Conservation (phyloP, 768 basidiomycete genomes). For the Amyloporia xantha region DNA sequence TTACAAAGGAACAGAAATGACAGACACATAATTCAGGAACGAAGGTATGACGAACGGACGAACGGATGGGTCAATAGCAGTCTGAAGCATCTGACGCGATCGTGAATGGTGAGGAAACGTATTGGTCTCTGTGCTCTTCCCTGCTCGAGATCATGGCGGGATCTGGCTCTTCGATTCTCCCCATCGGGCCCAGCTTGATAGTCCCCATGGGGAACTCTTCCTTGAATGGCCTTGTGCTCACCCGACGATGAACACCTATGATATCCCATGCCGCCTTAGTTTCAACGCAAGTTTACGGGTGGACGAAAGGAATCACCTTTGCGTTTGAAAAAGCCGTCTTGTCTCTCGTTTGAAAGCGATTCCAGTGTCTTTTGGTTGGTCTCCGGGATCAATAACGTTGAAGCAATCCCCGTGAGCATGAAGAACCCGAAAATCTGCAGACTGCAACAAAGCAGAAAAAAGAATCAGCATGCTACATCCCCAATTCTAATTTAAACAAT, state of each 20-base stretch:
- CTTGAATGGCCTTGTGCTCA: neutral
- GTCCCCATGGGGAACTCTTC: neutral
- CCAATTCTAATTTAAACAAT: too few species aligned
- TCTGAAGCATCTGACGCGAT: too few species aligned
- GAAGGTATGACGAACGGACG: too few species aligned
- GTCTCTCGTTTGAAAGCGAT: constrained; percentile 25
- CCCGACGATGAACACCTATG: neutral
- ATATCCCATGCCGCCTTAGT: too few species aligned
- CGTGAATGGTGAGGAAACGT: neutral
- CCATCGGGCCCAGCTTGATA: neutral
- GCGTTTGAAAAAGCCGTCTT: neutral
- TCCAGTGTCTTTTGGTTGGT: constrained; percentile 32
- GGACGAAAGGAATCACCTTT: neutral
- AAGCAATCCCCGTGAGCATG: constrained; percentile 37
- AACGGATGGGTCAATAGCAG: too few species aligned
- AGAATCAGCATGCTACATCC: too few species aligned
- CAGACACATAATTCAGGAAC: neutral
- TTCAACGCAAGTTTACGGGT: too few species aligned
- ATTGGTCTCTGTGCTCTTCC: neutral
- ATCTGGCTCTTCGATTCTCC: neutral
- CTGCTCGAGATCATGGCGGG: neutral
- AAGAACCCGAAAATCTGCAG: constrained; percentile 41
- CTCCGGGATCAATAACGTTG: constrained; percentile 38
- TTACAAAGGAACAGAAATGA: neutral
- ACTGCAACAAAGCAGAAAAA: constrained; percentile 13